Conservation (phyloP, 306 rosid species). For the Cucumis hystrix region DNA sequence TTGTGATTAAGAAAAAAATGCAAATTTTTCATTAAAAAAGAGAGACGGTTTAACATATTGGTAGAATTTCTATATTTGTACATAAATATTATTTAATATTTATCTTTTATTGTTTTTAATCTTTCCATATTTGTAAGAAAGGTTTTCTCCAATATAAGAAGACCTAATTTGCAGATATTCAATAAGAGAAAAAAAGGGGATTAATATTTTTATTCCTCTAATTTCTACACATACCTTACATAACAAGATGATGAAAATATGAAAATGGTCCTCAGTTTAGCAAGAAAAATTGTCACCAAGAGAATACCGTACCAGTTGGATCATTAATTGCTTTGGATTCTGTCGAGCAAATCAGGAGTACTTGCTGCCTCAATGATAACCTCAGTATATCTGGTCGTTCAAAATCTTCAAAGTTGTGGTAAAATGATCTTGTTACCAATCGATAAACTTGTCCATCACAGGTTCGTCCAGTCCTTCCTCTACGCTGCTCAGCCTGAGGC, state of each 20-base stretch:
- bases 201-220: no score
- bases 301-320: constrained; percentile 41
- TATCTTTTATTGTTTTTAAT: no score
- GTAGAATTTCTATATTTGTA: no score
- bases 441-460: constrained; percentile 86
- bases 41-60: no score
- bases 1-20: no score
- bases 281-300: neutral
- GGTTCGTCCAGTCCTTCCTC: constrained; percentile 92
- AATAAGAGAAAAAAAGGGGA: no score
- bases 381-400: constrained; percentile 61
- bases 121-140: no score
- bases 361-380: constrained; percentile 72
- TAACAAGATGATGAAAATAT: neutral
- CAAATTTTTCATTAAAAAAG: no score
- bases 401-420: constrained; percentile 32
- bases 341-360: constrained; percentile 62
- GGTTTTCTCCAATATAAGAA: no score
- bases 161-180: no score
- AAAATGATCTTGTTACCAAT: constrained; percentile 61
- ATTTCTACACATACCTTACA: neutral
- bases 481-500: constrained; percentile 74
- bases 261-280: neutral
- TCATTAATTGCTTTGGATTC: constrained; percentile 75
- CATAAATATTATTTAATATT: no score